Conservation (phyloP, 2,329 filamentous ascomycete species). For the Knufia fluminis region DNA sequence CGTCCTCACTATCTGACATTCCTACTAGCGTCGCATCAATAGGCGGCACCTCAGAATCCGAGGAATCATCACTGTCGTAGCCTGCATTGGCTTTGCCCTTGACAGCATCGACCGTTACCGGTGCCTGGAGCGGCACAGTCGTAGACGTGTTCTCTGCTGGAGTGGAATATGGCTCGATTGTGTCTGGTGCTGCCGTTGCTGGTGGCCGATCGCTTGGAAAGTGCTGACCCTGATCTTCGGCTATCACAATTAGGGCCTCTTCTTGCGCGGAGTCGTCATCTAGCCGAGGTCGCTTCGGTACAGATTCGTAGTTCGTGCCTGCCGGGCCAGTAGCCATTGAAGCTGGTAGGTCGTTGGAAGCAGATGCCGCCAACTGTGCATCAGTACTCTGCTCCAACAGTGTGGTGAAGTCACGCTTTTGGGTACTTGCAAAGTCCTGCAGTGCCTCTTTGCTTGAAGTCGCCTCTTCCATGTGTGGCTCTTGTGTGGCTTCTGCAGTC, state of each 20-base stretch:
- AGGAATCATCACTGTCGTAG: neutral
- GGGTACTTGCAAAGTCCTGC: neutral
- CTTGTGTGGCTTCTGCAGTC: neutral
- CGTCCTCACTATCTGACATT: slow-evolving; percentile 4
- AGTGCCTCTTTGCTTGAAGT: neutral
- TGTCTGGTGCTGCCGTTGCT: neutral
- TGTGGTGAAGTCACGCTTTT: slow-evolving; percentile 7
- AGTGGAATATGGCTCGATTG: neutral
- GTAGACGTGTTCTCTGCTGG: neutral
- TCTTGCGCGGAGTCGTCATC: neutral
- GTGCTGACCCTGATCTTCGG: neutral
- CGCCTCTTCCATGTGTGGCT: neutral
- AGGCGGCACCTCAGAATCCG: neutral
- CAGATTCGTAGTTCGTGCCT: neutral
- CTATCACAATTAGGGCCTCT: neutral
- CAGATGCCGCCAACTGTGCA: slow-evolving; percentile 5
- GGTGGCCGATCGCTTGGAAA: neutral
- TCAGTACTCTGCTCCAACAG: slow-evolving; percentile 6
- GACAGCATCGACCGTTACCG: neutral
- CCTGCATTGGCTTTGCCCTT: neutral
- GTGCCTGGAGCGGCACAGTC: neutral
- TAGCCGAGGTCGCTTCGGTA: neutral
- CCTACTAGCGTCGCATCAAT: slow-evolving; percentile 6
- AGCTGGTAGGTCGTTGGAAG: neutral
- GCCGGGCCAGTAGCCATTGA: neutral